Percentiles rank a stretch among this genome's conserved stretches.
phyloP scores from a whole-genome alignment of 768 basidiomycete genomes.

The Panaeolus papilionaceus region DNA sequence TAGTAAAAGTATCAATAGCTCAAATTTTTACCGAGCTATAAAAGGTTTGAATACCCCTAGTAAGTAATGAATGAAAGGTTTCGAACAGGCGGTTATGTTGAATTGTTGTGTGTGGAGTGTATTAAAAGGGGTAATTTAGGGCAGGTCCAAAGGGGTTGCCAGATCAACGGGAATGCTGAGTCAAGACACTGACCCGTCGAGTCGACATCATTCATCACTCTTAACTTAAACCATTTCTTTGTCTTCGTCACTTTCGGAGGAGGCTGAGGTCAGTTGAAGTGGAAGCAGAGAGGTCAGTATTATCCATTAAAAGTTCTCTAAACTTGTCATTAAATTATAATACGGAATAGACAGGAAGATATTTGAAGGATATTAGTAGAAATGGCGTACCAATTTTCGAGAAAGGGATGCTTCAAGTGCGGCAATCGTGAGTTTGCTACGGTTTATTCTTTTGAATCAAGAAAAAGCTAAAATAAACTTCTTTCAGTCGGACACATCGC shows the following conservation, averaged over 20 bases:
- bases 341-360: conserved; percentile 27
- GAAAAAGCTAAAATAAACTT: conserved; percentile 8
- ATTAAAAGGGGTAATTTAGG: conserved; percentile 28
- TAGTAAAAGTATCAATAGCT: neutral
- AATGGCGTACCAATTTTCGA: conserved; percentile 85
- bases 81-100: conserved; percentile 6
- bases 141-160: conserved; percentile 32
- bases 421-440: conserved; percentile 75
- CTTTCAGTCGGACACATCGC: conserved; percentile 88
- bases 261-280: conserved; percentile 71
- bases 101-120: neutral
- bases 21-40: neutral
- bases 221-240: conserved; percentile 40
- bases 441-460: conserved; percentile 14
- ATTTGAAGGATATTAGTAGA: conserved; percentile 43
- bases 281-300: conserved; percentile 71
- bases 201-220: conserved; percentile 30
- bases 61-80: neutral
- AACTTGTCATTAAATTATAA: conserved; percentile 11
- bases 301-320: neutral
- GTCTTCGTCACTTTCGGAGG: conserved; percentile 63
- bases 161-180: conserved; percentile 25
- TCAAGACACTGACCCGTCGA: conserved; percentile 13
- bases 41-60: neutral
- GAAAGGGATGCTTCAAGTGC: conserved; percentile 94